Conservation (phyloP, 73 alveolate genomes). For the Paramecium octaurelia region DNA sequence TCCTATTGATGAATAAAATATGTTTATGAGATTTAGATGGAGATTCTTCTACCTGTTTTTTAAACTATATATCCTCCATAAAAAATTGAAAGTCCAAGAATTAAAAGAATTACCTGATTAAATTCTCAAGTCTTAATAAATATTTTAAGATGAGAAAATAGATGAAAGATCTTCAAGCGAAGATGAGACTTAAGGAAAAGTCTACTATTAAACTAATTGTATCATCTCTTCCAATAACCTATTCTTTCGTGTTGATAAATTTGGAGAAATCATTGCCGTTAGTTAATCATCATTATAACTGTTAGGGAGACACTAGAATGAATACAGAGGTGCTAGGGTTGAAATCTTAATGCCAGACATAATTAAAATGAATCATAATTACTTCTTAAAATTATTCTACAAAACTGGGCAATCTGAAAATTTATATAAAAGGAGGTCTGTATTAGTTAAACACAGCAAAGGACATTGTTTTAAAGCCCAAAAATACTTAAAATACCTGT, state of each 20-base stretch:
- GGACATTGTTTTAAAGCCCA: background rate
- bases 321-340: background rate
- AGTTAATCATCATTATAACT: background rate
- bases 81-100: background rate
- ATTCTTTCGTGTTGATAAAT: background rate
- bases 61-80: background rate
- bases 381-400: background rate
- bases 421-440: background rate
- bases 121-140: background rate
- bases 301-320: background rate
- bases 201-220: background rate
- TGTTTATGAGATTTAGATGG: background rate
- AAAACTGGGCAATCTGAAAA: background rate
- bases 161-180: slow-evolving; percentile 24
- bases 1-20: background rate
- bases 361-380: background rate
- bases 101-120: background rate
- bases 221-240: background rate
- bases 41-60: background rate
- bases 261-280: background rate
- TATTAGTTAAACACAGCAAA: background rate
- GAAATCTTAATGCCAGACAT: background rate
- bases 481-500: background rate
- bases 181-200: background rate
- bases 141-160: background rate